Percentiles rank a stretch among this genome's conserved stretches.
phyloP scores from a whole-genome alignment of 2,329 filamentous ascomycete genomes.

The Exserohilum rostratum region DNA sequence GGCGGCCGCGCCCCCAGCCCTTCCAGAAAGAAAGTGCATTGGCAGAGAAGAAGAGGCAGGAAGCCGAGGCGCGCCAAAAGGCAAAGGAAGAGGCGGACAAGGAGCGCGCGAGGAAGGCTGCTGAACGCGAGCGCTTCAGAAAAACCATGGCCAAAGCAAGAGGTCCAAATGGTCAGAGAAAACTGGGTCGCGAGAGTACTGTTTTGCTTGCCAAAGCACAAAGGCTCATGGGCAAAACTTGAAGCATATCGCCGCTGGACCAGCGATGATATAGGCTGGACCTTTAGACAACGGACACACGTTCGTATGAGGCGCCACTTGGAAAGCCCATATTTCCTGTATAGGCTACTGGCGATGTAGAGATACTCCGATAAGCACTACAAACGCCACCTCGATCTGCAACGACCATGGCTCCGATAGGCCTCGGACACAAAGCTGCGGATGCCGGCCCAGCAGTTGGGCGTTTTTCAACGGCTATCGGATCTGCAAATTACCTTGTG shows the following conservation, averaged over 20 bases:
- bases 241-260: conserved; percentile 8
- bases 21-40: conserved; percentile 53
- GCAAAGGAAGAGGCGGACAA: conserved; percentile 68
- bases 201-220: conserved; percentile 79
- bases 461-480: not conserved
- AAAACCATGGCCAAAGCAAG: conserved; percentile 67
- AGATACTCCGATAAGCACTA: not conserved
- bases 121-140: conserved; percentile 74
- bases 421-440: not conserved
- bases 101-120: conserved; percentile 59
- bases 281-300: not conserved
- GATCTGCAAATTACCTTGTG: not conserved
- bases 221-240: conserved; percentile 63
- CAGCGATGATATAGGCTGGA: not conserved
- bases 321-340: not conserved
- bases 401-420: not conserved
- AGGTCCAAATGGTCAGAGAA: conserved; percentile 73
- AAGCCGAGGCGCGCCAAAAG: conserved; percentile 65
- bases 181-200: conserved; percentile 80
- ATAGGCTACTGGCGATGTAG: not conserved
- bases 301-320: not conserved
- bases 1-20: conserved; percentile 42
- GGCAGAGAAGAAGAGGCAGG: conserved; percentile 62
- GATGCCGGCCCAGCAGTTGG: not conserved
- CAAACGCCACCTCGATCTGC: not conserved